Conservation (phyloP, 306 rosid species). For the Cyclanthera cordifolia region DNA sequence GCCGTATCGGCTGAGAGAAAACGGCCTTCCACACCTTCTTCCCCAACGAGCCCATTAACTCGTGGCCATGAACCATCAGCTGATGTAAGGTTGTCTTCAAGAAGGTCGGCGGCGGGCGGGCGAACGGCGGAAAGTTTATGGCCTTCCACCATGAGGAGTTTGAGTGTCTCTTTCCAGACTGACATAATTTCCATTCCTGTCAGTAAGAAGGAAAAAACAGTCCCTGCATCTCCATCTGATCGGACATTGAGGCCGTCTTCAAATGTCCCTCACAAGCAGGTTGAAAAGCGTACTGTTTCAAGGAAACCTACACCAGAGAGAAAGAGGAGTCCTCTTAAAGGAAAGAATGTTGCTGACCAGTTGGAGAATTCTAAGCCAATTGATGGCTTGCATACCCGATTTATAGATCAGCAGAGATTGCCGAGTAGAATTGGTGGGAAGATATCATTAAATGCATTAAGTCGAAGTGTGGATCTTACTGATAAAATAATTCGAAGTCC, state of each 20-base stretch:
- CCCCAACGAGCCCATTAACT: conserved; percentile 63
- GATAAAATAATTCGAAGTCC: conserved; percentile 37
- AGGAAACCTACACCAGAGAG: conserved; percentile 79
- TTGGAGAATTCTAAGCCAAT: conserved; percentile 87
- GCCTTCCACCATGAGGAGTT: conserved; percentile 97
- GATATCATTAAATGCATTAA: conserved; percentile 38
- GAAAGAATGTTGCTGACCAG: conserved; percentile 62
- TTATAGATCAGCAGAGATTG: conserved; percentile 83
- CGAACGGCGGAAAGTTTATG: conserved; percentile 56
- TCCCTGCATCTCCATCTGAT: conserved; percentile 43
- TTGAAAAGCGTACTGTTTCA: conserved; percentile 32
- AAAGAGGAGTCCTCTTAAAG: conserved; percentile 79
- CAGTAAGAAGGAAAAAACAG: conserved; percentile 81
- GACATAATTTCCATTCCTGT: conserved; percentile 82
- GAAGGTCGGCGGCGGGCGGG: conserved; percentile 25
- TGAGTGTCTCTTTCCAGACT: conserved; percentile 93
- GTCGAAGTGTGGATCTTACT: conserved; percentile 45
- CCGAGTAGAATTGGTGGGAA: conserved; percentile 68
- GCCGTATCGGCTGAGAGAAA: conserved; percentile 67
- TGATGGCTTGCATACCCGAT: conserved; percentile 50
- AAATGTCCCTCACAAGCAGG: conserved; percentile 59
- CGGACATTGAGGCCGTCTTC: conserved; percentile 70
- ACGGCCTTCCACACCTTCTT: conserved; percentile 81
- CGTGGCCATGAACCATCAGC: conserved; percentile 41
- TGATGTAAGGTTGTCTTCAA: conserved; percentile 37